Evolutionary conservation across 2,329 filamentous ascomycete species (phyloP).

Genomic region (Didymella glomerata): DNA sequence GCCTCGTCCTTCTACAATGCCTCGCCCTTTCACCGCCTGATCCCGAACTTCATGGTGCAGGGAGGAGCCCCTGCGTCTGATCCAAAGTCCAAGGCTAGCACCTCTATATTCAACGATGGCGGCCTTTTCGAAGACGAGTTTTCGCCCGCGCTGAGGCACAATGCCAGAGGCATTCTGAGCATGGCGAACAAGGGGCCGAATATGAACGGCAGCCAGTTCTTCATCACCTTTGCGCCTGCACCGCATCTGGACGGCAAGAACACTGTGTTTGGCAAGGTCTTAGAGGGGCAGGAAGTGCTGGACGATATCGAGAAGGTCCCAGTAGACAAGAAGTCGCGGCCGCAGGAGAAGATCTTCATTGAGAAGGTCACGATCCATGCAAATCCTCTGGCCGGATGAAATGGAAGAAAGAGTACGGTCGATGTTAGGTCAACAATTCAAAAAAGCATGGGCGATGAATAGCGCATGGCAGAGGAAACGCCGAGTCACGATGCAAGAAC

Average conservation of each 20-base stretch:
- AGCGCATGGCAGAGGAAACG: not conserved
- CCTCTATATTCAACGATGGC: conserved; percentile 70
- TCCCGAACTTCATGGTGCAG: conserved; percentile 83
- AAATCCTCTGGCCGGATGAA: conserved; percentile 74
- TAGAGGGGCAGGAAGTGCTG: conserved; percentile 68
- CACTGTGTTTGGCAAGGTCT: conserved; percentile 80
- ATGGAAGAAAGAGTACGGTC: not conserved
- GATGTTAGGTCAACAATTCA: not conserved
- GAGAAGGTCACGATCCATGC: conserved; percentile 78
- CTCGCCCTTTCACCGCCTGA: conserved; percentile 81
- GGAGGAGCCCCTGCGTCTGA: conserved; percentile 67
- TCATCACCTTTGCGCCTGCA: conserved; percentile 78
- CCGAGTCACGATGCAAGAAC: not conserved
- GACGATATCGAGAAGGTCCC: conserved; percentile 74
- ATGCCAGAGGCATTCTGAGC: conserved; percentile 72
- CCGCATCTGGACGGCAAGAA: conserved; percentile 85
- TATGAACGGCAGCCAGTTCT: conserved; percentile 83
- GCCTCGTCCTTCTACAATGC: conserved; percentile 78
- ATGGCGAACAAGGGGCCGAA: conserved; percentile 81
- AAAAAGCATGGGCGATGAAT: not conserved
- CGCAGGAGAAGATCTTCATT: conserved; percentile 72
- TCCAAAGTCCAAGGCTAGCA: conserved; percentile 68
- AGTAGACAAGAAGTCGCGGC: conserved; percentile 80
- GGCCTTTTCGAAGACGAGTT: conserved; percentile 81
- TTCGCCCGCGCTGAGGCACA: conserved; percentile 72